phyloP scores from a whole-genome alignment of 805 yeast species.

The Debaryomyces castellii region DNA sequence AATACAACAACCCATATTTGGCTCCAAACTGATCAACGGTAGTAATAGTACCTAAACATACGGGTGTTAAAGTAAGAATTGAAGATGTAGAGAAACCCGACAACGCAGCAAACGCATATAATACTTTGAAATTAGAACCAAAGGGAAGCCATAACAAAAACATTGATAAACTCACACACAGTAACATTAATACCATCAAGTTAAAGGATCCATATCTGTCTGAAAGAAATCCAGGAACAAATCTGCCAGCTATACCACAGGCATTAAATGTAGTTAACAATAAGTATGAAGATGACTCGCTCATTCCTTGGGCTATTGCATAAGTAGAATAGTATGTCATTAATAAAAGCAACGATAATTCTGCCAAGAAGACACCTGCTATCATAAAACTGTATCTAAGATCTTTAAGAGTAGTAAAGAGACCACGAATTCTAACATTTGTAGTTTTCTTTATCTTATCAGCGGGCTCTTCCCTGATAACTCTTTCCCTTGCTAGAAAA shows the following conservation, averaged over 20 bases:
- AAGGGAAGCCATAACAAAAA: conserved; percentile 69
- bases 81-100: conserved; percentile 65
- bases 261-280: conserved; percentile 49
- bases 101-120: conserved; percentile 52
- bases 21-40: conserved; percentile 65
- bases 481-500: conserved; percentile 27
- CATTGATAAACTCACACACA: conserved; percentile 45
- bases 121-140: conserved; percentile 41
- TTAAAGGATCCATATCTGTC: conserved; percentile 58
- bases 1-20: conserved; percentile 66
- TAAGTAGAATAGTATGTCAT: conserved; percentile 58
- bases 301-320: conserved; percentile 49
- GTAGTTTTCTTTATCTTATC: background rate
- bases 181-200: conserved; percentile 49
- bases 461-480: background rate
- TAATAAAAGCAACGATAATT: conserved; percentile 51
- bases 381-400: conserved; percentile 33
- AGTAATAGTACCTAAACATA: conserved; percentile 64
- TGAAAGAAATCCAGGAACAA: conserved; percentile 54
- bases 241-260: conserved; percentile 51
- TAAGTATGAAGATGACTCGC: conserved; percentile 42
- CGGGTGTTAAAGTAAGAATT: conserved; percentile 64
- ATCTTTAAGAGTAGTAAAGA: conserved; percentile 36
- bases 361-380: conserved; percentile 44
- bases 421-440: background rate